Evolutionary conservation across 1,284 basidiomycete genomes (phyloP), one percentile per base, ranked within the genome.

Genomic region (Stereum hirsutum): DNA sequence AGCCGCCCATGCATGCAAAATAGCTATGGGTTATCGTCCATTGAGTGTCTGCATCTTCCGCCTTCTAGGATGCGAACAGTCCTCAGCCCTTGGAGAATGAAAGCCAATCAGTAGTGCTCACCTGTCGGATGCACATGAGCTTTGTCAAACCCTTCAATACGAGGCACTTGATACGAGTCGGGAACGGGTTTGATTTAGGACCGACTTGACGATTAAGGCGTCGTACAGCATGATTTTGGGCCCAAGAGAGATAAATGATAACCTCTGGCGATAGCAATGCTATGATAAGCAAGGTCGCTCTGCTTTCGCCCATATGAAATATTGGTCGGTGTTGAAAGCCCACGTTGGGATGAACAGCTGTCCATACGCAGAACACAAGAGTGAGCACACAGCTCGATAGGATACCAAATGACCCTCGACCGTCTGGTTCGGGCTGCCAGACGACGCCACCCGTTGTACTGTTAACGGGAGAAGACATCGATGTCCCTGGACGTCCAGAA

Each of bases 341-440:
- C 17, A 62, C 48, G 32, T 60, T 58, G 15, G 53, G 54, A 43
- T 60, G 61, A 4, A 60, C 46, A 11, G 58, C 49, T 25, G 54
- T 48, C 59, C 58, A 62, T 6, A 54, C 53, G 46, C 60, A 63
- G 0, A 56, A 45, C 21, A 58, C 47, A 4, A 63, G 52, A 1
- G 58, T 59, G 2, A 46, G 36, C 12, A 59, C 6, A 39, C 60
- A 62, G 38, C 48, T 56, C 46, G 50, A 54, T 12, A 58, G 39
- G 23, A 62, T 62, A 34, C 43, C 35, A 34, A 43, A 33, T 4
- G 45, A 46, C 27, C 45, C 39, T 33, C 48, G 42, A 23, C 14
- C 25, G 34, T 39, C n/a, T n/a, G n/a, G n/a, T n/a, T n/a, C n/a
- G n/a, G n/a, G n/a, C n/a, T n/a, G n/a, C n/a, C n/a, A n/a, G n/a